Percentiles rank a stretch among this genome's conserved stretches.
Conservation (phyloP, 2,329 filamentous ascomycete genomes). For the Aspergillus luchuensis region DNA sequence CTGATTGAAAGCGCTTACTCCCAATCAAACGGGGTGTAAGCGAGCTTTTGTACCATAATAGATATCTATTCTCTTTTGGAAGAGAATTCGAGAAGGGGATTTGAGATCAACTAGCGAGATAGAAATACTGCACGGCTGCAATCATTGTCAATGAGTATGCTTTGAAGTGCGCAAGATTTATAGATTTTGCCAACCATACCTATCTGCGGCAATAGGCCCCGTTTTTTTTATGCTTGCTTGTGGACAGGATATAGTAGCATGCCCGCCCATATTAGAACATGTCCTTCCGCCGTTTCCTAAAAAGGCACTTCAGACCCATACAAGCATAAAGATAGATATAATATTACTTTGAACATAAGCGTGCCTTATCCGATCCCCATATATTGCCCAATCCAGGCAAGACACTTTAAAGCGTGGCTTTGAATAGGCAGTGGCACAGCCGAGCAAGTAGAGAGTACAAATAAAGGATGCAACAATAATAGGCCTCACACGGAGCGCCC, state of each 20-base stretch:
- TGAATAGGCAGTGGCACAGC: not conserved
- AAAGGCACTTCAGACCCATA: no score
- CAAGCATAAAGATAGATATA: no score
- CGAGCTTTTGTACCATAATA: no score
- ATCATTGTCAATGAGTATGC: no score
- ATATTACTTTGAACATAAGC: not conserved
- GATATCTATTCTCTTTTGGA: no score
- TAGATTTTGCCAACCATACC: no score
- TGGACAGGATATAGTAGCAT: not conserved
- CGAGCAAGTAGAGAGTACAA: not conserved
- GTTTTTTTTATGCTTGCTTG: not conserved
- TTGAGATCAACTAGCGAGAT: no score
- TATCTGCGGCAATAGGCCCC: not conserved
- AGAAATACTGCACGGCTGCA: no score
- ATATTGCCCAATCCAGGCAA: slow-evolving; percentile 4
- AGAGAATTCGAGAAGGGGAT: no score
- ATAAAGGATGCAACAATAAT: not conserved
- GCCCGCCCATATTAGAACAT: not conserved
- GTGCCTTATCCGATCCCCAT: slow-evolving; percentile 5
- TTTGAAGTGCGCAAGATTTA: no score
- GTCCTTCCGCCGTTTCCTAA: not conserved
- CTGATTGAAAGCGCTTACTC: no score
- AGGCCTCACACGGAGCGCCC: not conserved
- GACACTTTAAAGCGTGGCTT: not conserved
- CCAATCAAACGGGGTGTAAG: no score